Evolutionary conservation across 2,329 filamentous ascomycete genomes (phyloP), one percentile per base, ranked within the genome.

Genomic region (Paecilomyces sp.): DNA sequence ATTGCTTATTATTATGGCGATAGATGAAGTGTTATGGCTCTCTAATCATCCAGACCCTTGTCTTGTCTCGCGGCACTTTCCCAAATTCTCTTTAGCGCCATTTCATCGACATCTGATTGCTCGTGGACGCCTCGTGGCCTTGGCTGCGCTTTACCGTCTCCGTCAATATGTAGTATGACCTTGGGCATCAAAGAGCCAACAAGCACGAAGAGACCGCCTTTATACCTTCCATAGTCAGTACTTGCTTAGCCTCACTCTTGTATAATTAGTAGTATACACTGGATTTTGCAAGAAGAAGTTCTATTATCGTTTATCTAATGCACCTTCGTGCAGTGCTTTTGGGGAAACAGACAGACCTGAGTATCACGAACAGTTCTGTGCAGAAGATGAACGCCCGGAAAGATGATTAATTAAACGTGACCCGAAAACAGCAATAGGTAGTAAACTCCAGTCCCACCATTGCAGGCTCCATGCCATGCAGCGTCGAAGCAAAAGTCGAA

Each of bases 31-130:
- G n/a, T 18, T 41, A 41, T n/a, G 36, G 36, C 13, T n/a, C 3
- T 4, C 25, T 28, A 6, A 28, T 28, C 3, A 28, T 28, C 25
- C 25, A 28, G 25, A 28, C 3, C 25, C 25, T 41, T 15, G 13
- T 7, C n/a, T 41, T 41, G 36, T n/a, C n/a, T n/a, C 36, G 15
- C 4, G 15, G 3, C 2, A 52, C 1, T 70, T 70, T 24, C 36
- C 59, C 15, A 71, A 70, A 2, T 68, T 67, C 2, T 62, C 56
- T 75, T 12, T 75, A 66, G 58, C 8, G 31, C 31, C 31, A 33
- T 33, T 78, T 70, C 5, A 74, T 73, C 60, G 53, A 77, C 77
- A 22, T 77, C 75, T 24, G 71, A 71, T 54, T 74, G 68, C 59
- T 75, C 71, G 63, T 77, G 77, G 53, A 77, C 65, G 3, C 71